A percentile compares a stretch with the other conserved stretches of the same genome.
Evolutionary conservation across 116 monocot species (phyloP).

Genomic region (Posidonia oceanica): DNA sequence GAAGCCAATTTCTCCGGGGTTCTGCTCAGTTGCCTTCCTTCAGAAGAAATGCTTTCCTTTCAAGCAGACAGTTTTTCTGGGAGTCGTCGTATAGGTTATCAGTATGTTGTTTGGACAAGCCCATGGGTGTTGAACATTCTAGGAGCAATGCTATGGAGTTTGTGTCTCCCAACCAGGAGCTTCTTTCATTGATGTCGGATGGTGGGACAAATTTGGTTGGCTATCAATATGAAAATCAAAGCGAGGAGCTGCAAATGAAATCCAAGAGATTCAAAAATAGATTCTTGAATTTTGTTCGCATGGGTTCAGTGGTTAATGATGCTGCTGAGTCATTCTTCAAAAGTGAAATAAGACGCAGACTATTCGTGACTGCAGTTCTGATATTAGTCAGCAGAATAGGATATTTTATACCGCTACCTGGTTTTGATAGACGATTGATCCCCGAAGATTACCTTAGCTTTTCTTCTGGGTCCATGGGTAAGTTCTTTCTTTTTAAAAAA

Average conservation of each 20-base stretch:
- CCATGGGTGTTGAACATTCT: neutral
- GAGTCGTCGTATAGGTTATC: neutral
- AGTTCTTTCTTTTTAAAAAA: too few relatives aligned
- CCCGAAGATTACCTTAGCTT: conserved; percentile 90
- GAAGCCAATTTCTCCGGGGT: neutral
- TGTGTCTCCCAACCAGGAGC: neutral
- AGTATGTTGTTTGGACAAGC: conserved; percentile 5
- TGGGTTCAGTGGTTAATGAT: conserved; percentile 62
- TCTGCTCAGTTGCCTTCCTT: neutral
- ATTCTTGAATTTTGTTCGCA: conserved; percentile 56
- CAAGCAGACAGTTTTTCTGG: neutral
- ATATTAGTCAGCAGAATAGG: conserved; percentile 78
- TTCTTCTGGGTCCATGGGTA: conserved; percentile 76
- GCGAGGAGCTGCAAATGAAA: neutral
- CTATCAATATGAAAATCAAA: neutral
- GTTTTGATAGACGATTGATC: conserved; percentile 83
- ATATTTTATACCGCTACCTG: conserved; percentile 89
- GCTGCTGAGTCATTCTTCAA: conserved; percentile 84
- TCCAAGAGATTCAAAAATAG: conserved; percentile 38
- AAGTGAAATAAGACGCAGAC: conserved; percentile 90
- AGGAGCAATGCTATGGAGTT: neutral
- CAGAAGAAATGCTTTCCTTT: neutral
- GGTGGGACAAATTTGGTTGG: neutral
- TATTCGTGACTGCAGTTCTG: conserved; percentile 84
- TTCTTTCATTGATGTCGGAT: neutral